Conservation (phyloP, 495 filamentous ascomycete genomes). For the Staphylotrichum tortipilum region DNA sequence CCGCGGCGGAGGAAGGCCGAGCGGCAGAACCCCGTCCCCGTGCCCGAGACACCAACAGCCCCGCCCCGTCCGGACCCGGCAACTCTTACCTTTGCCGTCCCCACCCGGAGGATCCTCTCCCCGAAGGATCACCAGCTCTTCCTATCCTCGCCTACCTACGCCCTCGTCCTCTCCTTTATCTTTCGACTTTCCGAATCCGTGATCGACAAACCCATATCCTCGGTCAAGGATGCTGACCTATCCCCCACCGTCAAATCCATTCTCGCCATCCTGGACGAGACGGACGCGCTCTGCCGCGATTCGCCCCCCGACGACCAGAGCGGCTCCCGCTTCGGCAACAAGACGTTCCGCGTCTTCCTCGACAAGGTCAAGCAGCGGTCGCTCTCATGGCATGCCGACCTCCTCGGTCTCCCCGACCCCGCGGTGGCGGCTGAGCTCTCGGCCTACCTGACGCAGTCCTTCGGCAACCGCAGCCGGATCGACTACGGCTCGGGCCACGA, state of each 20-base stretch:
- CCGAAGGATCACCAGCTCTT: constrained; percentile 73
- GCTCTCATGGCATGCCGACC: constrained; percentile 49
- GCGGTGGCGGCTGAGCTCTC: constrained; percentile 60
- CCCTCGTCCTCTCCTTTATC: constrained; percentile 70
- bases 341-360: constrained; percentile 74
- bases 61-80: constrained; percentile 60
- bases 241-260: constrained; percentile 54
- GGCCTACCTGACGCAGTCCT: constrained; percentile 71
- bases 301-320: constrained; percentile 76
- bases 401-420: constrained; percentile 44
- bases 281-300: constrained; percentile 51
- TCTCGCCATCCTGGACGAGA: constrained; percentile 58
- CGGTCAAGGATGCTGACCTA: constrained; percentile 45
- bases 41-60: constrained; percentile 63
- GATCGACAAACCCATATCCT: constrained; percentile 62
- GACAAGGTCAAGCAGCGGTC: constrained; percentile 54
- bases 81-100: constrained; percentile 52
- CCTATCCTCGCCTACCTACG: constrained; percentile 66
- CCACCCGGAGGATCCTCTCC: constrained; percentile 71
- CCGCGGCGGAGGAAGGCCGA: constrained; percentile 51
- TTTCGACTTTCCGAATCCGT: constrained; percentile 81
- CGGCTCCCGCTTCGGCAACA: constrained; percentile 90
- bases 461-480: constrained; percentile 80
- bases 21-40: constrained; percentile 49
- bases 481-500: constrained; percentile 98